Conservation (phyloP, 2,329 filamentous ascomycete species). For the Paracoccidioides brasiliensis region DNA sequence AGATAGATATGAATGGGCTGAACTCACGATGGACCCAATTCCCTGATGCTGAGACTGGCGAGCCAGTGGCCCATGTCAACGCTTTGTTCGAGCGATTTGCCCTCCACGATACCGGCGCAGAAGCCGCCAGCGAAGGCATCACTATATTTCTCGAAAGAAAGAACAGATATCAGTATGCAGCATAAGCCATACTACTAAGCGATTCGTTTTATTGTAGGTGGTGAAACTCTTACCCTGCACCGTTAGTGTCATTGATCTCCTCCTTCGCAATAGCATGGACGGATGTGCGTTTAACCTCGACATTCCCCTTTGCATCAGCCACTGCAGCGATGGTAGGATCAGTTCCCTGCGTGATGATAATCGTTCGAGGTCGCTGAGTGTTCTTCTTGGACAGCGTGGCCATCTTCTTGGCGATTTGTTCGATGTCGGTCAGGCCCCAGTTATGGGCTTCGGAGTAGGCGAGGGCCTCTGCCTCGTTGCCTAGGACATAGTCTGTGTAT, state of each 20-base stretch:
- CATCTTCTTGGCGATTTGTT: constrained; percentile 72
- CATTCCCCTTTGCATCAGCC: constrained; percentile 51
- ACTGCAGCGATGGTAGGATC: constrained; percentile 73
- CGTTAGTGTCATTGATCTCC: constrained; percentile 90
- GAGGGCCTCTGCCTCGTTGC: constrained; percentile 90
- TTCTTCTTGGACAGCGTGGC: constrained; percentile 90
- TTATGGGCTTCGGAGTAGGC: constrained; percentile 74
- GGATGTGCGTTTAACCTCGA: constrained; percentile 59
- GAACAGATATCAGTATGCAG: constrained; percentile 6
- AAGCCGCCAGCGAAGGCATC: constrained; percentile 96
- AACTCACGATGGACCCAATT: constrained; percentile 88
- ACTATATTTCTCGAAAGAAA: constrained; percentile 26
- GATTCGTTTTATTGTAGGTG: neutral
- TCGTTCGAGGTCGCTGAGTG: constrained; percentile 64
- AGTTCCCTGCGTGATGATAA: constrained; percentile 91
- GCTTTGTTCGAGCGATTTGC: constrained; percentile 61
- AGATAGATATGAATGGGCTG: constrained; percentile 3
- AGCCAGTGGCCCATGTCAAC: constrained; percentile 96
- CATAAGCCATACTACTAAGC: neutral
- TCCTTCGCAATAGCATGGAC: constrained; percentile 66
- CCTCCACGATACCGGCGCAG: constrained; percentile 74
- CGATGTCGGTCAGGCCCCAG: constrained; percentile 61
- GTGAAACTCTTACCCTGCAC: constrained; percentile 50
- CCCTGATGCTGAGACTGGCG: constrained; percentile 82
- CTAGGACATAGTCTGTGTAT: constrained; percentile 93